These are phyloP conservation scores for Chaetomiaceae sp. DNA, from an alignment of 2,329 filamentous ascomycete genomes.

Conservation along the genomic window DNA sequence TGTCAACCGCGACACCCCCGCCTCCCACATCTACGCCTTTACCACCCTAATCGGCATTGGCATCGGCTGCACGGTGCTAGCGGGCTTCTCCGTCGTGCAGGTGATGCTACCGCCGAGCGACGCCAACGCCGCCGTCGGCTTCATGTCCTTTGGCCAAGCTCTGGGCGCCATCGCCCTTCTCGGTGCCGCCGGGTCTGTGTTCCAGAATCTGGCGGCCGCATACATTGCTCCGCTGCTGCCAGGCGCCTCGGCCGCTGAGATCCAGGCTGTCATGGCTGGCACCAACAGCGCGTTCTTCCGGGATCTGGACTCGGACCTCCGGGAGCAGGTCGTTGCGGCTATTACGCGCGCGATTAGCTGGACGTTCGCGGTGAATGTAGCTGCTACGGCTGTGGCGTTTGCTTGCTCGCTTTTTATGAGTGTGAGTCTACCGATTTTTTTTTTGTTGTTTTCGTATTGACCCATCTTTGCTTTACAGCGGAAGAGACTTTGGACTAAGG, in stretches of 20 bases:
- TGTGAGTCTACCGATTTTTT: neutral
- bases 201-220: neutral
- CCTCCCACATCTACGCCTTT: too few relatives aligned
- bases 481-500: too few relatives aligned
- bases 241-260: neutral
- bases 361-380: neutral
- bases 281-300: neutral
- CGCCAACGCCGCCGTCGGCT: neutral
- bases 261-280: neutral
- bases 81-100: neutral
- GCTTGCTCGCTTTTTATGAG: neutral
- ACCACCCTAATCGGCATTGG: too few relatives aligned
- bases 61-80: too few relatives aligned
- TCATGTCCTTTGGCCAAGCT: neutral
- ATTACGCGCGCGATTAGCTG: neutral
- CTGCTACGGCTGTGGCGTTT: neutral
- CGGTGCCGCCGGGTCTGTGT: too few relatives aligned
- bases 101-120: neutral
- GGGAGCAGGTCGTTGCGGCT: neutral
- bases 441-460: neutral
- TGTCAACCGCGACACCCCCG: too few relatives aligned
- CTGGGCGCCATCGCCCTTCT: neutral
- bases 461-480: too few relatives aligned
- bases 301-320: neutral
- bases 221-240: neutral